Conservation (phyloP, 768 basidiomycete species). For the Psilocybe subaeruginosa region DNA sequence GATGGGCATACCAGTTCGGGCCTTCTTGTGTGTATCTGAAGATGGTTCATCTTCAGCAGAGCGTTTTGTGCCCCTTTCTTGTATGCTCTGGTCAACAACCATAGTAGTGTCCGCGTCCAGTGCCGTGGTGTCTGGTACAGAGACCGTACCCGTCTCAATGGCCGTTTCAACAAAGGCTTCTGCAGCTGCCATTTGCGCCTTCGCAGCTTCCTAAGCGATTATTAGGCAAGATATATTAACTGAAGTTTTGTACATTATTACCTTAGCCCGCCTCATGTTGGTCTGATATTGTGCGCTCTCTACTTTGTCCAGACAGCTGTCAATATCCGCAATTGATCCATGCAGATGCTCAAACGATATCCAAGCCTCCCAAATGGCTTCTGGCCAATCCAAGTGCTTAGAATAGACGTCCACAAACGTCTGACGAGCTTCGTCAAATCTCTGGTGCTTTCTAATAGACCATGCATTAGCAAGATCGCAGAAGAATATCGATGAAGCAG, state of each 20-base stretch:
- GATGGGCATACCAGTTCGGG: conserved; percentile 52
- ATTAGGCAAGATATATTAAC: background rate
- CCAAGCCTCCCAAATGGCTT: conserved; percentile 93
- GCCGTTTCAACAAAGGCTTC: conserved; percentile 41
- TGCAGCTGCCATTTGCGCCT: conserved; percentile 46
- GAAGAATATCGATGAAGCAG: conserved; percentile 6
- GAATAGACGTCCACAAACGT: conserved; percentile 67
- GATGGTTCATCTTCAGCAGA: conserved; percentile 57
- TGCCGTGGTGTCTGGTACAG: background rate
- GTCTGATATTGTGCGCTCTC: conserved; percentile 66
- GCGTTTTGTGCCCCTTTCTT: conserved; percentile 57
- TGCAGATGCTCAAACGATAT: conserved; percentile 83
- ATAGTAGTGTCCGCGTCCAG: conserved; percentile 16
- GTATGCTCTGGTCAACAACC: conserved; percentile 29
- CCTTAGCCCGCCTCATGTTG: conserved; percentile 67
- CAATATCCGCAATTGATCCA: conserved; percentile 71
- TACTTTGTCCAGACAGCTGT: conserved; percentile 63
- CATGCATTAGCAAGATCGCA: conserved; percentile 9
- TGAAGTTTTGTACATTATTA: conserved; percentile 27
- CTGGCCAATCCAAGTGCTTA: conserved; percentile 92
- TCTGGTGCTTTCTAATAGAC: conserved; percentile 48
- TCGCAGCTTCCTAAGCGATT: conserved; percentile 58
- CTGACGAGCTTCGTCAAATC: conserved; percentile 62
- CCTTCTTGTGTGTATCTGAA: conserved; percentile 55
- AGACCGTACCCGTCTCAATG: conserved; percentile 27